Percentiles rank a stretch among this genome's conserved stretches.
These are phyloP conservation scores for Cladosporium halotolerans DNA, from an alignment of 2,329 filamentous ascomycete genomes.

Conservation along the genomic window DNA sequence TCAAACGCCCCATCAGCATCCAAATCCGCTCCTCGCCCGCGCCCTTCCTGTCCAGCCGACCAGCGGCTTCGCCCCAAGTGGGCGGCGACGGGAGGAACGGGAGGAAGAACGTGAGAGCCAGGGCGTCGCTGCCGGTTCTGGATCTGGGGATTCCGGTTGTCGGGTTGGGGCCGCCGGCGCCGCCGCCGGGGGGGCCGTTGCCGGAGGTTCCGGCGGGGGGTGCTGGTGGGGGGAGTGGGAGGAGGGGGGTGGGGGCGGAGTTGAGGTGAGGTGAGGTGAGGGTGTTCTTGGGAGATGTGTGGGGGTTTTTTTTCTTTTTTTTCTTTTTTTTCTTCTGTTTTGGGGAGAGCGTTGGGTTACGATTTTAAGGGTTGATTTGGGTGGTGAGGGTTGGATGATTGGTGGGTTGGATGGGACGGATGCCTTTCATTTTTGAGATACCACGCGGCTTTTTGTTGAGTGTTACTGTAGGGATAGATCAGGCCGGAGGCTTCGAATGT, in stretches of 20 bases:
- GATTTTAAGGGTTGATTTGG: too few species aligned
- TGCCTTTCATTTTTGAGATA: too few species aligned
- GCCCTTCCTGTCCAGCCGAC: conserved; percentile 37
- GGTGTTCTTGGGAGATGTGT: neutral
- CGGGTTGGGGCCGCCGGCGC: conserved; percentile 40
- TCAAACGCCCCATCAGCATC: conserved; percentile 39
- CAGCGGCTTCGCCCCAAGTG: too few species aligned
- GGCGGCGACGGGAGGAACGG: too few species aligned
- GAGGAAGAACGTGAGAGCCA: too few species aligned
- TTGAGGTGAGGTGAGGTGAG: neutral
- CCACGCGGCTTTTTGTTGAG: too few species aligned
- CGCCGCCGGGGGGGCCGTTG: conserved; percentile 38
- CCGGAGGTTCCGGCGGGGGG: conserved; percentile 30
- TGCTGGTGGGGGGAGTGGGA: neutral
- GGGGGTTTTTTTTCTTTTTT: neutral
- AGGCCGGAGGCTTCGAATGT: too few species aligned
- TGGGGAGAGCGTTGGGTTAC: too few species aligned
- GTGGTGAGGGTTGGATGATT: too few species aligned
- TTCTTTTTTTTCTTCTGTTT: neutral
- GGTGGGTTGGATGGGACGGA: too few species aligned
- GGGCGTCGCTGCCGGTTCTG: conserved; percentile 15
- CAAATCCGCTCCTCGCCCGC: conserved; percentile 39
- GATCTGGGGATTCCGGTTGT: conserved; percentile 34
- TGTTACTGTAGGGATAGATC: too few species aligned
- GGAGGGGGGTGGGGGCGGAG: neutral